Percentiles rank a stretch among this genome's conserved stretches.
Evolutionary conservation across 2,329 filamentous ascomycete genomes (phyloP).

Genomic region (Lachnellula suecica): DNA sequence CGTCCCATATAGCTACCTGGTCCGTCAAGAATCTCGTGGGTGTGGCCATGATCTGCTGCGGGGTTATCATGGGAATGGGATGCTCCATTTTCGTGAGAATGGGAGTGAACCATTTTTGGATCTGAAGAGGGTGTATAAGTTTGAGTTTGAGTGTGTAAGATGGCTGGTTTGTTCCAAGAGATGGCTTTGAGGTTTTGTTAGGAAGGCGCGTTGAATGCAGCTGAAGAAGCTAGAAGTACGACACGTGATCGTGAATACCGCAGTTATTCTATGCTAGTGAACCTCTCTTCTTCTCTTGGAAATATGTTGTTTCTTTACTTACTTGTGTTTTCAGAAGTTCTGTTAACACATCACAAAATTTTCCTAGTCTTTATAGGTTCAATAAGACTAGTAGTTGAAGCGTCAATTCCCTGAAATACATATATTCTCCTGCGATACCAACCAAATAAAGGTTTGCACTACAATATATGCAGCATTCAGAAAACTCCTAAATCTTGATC

Average conservation of each 20-base stretch:
- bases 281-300: too few relatives aligned
- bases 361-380: too few relatives aligned
- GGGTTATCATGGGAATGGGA: conserved; percentile 52
- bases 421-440: too few relatives aligned
- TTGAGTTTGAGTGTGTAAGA: neutral
- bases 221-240: neutral
- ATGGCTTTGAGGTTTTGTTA: neutral
- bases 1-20: conserved; percentile 86
- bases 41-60: conserved; percentile 81
- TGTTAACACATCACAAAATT: too few relatives aligned
- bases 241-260: neutral
- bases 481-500: too few relatives aligned
- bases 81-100: conserved; percentile 39
- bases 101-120: conserved; percentile 12
- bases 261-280: too few relatives aligned
- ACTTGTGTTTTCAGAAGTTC: too few relatives aligned
- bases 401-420: too few relatives aligned
- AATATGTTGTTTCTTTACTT: too few relatives aligned
- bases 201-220: neutral
- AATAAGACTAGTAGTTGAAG: too few relatives aligned
- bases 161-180: neutral
- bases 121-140: neutral
- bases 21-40: conserved; percentile 91
- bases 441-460: too few relatives aligned
- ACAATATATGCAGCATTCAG: too few relatives aligned